These are phyloP conservation scores for Aspergillus heteromorphus DNA, from an alignment of 495 filamentous ascomycete genomes.

Conservation along the genomic window DNA sequence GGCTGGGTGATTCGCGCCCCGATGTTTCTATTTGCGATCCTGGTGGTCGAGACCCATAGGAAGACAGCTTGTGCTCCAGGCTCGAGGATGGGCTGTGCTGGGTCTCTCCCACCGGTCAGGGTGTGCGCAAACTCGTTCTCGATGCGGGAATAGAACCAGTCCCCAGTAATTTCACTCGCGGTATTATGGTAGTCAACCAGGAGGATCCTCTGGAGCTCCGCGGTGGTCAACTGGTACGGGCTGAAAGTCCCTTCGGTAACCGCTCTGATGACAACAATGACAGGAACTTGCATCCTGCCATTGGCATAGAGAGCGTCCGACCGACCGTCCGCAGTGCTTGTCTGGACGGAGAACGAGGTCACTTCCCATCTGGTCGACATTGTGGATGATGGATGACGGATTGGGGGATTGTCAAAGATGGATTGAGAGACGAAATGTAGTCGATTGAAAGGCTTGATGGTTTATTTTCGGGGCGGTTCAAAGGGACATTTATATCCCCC, in stretches of 20 bases:
- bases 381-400: no score
- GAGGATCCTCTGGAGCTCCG: neutral
- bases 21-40: neutral
- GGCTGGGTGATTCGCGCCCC: neutral
- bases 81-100: neutral
- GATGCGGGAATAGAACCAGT: neutral
- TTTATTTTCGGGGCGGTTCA: no score
- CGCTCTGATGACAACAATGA: neutral
- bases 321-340: neutral
- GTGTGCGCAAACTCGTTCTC: neutral
- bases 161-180: neutral
- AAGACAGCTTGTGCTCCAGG: neutral
- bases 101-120: neutral
- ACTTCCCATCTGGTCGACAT: neutral
- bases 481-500: no score
- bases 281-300: conserved; percentile 3
- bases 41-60: neutral
- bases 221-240: neutral
- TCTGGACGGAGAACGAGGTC: neutral
- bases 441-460: neutral
- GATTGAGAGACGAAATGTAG: neutral
- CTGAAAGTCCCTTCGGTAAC: neutral
- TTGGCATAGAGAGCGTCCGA: neutral
- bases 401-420: no score
- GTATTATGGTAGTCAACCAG: neutral